Percentiles rank a stretch among this genome's conserved stretches.
phyloP scores from a whole-genome alignment of 176 grass and related monocot genomes.

The Olyra latifolia region DNA sequence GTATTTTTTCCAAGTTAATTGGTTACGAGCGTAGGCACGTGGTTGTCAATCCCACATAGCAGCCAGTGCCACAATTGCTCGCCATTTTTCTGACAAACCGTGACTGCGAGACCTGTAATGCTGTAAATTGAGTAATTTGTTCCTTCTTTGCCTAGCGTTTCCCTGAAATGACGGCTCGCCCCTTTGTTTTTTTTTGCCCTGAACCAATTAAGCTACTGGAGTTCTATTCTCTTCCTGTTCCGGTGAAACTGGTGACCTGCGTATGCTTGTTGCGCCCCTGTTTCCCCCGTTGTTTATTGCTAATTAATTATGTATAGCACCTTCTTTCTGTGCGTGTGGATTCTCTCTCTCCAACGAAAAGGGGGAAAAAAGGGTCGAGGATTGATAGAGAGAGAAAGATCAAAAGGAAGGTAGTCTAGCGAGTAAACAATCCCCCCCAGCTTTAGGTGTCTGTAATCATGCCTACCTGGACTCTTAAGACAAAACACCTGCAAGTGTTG shows the following conservation, averaged over 20 bases:
- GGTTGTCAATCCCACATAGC: too few relatives aligned
- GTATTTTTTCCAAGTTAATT: too few relatives aligned
- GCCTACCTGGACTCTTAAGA: not conserved
- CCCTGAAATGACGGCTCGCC: not conserved
- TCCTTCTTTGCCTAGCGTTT: not conserved
- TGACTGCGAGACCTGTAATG: not conserved
- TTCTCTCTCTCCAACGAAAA: not conserved
- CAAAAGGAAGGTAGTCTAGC: not conserved
- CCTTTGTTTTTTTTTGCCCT: not conserved
- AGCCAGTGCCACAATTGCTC: too few relatives aligned
- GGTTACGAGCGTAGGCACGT: too few relatives aligned
- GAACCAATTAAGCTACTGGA: not conserved
- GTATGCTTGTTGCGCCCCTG: not conserved
- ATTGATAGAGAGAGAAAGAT: not conserved
- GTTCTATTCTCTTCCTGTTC: not conserved
- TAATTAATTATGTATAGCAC: not conserved
- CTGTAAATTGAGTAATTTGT: not conserved
- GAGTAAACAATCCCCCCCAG: not conserved
- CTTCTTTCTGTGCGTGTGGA: not conserved
- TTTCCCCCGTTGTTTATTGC: not conserved
- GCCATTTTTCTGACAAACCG: not conserved
- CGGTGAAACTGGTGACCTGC: not conserved
- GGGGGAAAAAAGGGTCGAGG: not conserved
- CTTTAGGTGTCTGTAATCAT: slow-evolving; percentile 37
- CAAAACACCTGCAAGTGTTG: not conserved